Evolutionary conservation across 2,329 filamentous ascomycete species (phyloP).

Genomic region (Blumeria graminis): DNA sequence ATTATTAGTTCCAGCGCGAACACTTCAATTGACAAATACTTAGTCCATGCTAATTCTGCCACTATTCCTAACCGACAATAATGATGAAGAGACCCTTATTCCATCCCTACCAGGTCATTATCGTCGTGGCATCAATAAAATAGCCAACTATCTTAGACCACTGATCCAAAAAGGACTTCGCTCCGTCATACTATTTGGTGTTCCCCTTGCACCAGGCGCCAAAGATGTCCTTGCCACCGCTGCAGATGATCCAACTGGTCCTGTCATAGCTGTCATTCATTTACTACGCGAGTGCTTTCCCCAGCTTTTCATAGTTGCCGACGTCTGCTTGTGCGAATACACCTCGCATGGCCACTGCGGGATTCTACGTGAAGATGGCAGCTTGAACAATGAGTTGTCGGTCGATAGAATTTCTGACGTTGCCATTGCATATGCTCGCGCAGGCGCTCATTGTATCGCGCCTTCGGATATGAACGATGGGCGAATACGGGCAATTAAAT

Average conservation of each 20-base stretch:
- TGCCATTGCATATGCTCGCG: slow-evolving; percentile 90
- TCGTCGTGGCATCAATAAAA: slow-evolving; percentile 66
- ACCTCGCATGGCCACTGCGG: slow-evolving; percentile 95
- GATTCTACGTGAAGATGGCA: slow-evolving; percentile 78
- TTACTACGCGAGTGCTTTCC: slow-evolving; percentile 70
- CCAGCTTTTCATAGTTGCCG: slow-evolving; percentile 68
- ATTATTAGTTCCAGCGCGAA: background rate
- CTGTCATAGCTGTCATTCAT: slow-evolving; percentile 70
- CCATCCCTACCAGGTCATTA: slow-evolving; percentile 77
- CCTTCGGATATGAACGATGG: slow-evolving; percentile 99
- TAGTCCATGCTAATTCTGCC: slow-evolving; percentile 98
- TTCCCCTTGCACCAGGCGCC: slow-evolving; percentile 53
- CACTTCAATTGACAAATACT: background rate
- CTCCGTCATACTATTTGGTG: slow-evolving; percentile 88
- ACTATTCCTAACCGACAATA: slow-evolving; percentile 82
- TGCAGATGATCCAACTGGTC: slow-evolving; percentile 79
- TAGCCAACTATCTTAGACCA: slow-evolving; percentile 64
- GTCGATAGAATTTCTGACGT: slow-evolving; percentile 91
- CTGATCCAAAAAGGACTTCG: slow-evolving; percentile 74
- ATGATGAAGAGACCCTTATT: slow-evolving; percentile 76
- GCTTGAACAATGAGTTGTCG: slow-evolving; percentile 76
- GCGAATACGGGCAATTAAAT: slow-evolving; percentile 87
- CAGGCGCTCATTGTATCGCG: slow-evolving; percentile 87
- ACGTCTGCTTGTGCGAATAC: slow-evolving; percentile 97
- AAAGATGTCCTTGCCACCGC: slow-evolving; percentile 85